Percentiles rank a stretch among this genome's conserved stretches.
phyloP scores from a whole-genome alignment of 805 yeast species.

The Candida nanaspora region DNA sequence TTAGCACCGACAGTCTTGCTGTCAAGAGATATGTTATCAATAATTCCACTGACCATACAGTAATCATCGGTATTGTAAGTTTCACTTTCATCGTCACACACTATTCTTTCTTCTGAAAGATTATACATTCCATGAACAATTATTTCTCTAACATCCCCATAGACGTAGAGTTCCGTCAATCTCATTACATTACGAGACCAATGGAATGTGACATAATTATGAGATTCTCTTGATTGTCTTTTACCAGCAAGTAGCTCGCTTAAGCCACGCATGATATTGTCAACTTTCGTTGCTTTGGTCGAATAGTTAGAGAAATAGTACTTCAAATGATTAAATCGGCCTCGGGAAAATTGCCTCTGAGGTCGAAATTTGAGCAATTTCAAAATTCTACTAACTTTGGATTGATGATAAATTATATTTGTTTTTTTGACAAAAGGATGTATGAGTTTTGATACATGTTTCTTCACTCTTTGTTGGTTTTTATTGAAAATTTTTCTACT shows the following conservation, averaged over 20 bases:
- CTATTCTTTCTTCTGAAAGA: constrained; percentile 9
- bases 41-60: constrained; percentile 55
- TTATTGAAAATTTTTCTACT: too few relatives aligned
- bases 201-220: constrained; percentile 6
- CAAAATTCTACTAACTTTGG: too few relatives aligned
- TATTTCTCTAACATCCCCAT: constrained; percentile 57
- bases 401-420: too few relatives aligned
- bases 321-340: not conserved
- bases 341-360: not conserved
- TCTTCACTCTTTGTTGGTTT: too few relatives aligned
- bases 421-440: too few relatives aligned
- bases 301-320: too few relatives aligned
- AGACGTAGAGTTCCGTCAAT: constrained; percentile 31
- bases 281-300: too few relatives aligned
- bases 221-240: not conserved
- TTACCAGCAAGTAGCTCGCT: not conserved
- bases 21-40: constrained; percentile 40
- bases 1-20: constrained; percentile 7
- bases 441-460: too few relatives aligned
- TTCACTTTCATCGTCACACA: not conserved
- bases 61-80: constrained; percentile 14
- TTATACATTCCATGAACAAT: constrained; percentile 47
- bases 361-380: too few relatives aligned
- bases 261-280: too few relatives aligned
- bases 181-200: constrained; percentile 39